Conservation (phyloP, 2,329 filamentous ascomycete genomes). For the Exophiala bonariae region DNA sequence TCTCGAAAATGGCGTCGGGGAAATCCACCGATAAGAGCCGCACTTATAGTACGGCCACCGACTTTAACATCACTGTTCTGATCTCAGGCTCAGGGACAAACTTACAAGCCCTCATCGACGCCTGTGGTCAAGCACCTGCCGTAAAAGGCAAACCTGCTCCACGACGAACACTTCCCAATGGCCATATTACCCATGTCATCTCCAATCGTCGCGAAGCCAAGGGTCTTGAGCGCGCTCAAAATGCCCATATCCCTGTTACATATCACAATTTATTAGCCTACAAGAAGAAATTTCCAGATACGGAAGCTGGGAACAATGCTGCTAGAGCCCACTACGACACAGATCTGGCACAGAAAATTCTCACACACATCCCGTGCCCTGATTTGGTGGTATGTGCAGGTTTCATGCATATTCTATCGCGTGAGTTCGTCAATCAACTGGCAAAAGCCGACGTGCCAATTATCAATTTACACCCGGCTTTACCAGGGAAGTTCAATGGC, state of each 20-base stretch:
- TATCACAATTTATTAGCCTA: slow-evolving; percentile 81
- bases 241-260: slow-evolving; percentile 66
- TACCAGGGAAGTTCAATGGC: slow-evolving; percentile 75
- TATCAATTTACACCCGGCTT: slow-evolving; percentile 79
- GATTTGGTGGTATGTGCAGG: slow-evolving; percentile 79
- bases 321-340: slow-evolving; percentile 72
- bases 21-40: slow-evolving; percentile 19
- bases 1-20: no score
- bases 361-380: slow-evolving; percentile 57
- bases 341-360: slow-evolving; percentile 68
- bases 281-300: slow-evolving; percentile 67
- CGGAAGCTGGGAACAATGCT: slow-evolving; percentile 46
- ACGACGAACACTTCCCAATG: slow-evolving; percentile 43
- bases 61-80: slow-evolving; percentile 59
- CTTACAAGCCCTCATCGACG: slow-evolving; percentile 74
- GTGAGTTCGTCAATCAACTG: slow-evolving; percentile 69
- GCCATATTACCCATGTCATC: slow-evolving; percentile 63
- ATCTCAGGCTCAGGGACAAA: slow-evolving; percentile 76
- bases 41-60: slow-evolving; percentile 20
- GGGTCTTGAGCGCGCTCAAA: slow-evolving; percentile 61
- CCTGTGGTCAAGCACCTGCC: slow-evolving; percentile 44
- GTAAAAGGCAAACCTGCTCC: slow-evolving; percentile 11
- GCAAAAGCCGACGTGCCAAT: slow-evolving; percentile 62
- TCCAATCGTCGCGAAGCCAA: slow-evolving; percentile 65
- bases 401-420: slow-evolving; percentile 82